These are phyloP conservation scores for Penicillium brasilianum DNA, from an alignment of 2,329 filamentous ascomycete species.

Conservation along the genomic window DNA sequence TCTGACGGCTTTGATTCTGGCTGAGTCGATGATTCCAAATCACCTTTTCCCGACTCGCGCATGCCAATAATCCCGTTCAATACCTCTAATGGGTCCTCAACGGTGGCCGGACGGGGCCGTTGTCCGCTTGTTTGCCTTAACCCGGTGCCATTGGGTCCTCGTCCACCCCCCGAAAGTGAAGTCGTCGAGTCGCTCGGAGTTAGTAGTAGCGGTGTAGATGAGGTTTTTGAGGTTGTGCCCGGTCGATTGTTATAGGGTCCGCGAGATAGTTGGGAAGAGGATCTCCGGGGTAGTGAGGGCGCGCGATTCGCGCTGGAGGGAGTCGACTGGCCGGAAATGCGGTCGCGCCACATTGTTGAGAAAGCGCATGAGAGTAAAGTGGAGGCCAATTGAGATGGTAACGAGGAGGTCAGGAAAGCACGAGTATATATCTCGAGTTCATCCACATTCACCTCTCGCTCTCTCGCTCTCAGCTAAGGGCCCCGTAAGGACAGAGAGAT, in stretches of 20 bases:
- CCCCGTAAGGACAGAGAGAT: not conserved
- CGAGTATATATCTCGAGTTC: not conserved
- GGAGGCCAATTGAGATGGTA: not conserved
- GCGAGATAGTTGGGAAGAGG: slow-evolving; percentile 71
- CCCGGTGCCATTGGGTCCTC: slow-evolving; percentile 69
- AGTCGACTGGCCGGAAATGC: slow-evolving; percentile 74
- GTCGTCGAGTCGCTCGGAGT: slow-evolving; percentile 74
- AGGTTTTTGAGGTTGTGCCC: slow-evolving; percentile 71
- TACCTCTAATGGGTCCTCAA: slow-evolving; percentile 72
- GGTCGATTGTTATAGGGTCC: slow-evolving; percentile 71
- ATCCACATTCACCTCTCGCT: too few relatives aligned
- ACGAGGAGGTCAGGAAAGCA: not conserved
- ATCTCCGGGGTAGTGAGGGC: slow-evolving; percentile 70
- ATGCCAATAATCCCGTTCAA: slow-evolving; percentile 65
- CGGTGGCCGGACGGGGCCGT: slow-evolving; percentile 57
- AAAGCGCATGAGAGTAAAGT: slow-evolving; percentile 14
- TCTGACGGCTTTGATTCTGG: slow-evolving; percentile 44
- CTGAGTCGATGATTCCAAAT: slow-evolving; percentile 11
- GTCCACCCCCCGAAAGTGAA: slow-evolving; percentile 71
- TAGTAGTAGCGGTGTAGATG: slow-evolving; percentile 76
- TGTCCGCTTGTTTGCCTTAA: slow-evolving; percentile 62
- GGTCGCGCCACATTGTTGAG: slow-evolving; percentile 82
- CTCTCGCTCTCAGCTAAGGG: too few relatives aligned
- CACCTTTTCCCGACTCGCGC: slow-evolving; percentile 23
- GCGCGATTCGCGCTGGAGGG: slow-evolving; percentile 68